Conservation (phyloP, 441 rosid genomes). For the Melastoma candidum region DNA sequence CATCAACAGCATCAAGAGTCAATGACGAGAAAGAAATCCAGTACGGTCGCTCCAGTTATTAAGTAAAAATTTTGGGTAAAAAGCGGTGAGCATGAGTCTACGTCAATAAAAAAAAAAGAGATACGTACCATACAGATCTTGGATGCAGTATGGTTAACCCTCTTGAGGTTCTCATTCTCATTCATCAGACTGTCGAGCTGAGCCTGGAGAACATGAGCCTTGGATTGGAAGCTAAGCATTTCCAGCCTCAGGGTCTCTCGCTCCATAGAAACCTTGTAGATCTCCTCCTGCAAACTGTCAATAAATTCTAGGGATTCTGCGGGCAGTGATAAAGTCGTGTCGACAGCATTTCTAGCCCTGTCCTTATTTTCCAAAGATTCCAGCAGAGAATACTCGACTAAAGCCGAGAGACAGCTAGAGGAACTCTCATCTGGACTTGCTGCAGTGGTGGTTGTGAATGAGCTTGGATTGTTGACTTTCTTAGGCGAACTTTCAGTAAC, state of each 20-base stretch:
- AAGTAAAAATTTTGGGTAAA: no score
- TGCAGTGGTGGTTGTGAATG: slow-evolving; percentile 62
- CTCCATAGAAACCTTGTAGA: slow-evolving; percentile 60
- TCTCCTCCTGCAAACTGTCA: slow-evolving; percentile 52
- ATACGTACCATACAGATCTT: no score
- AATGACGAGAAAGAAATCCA: no score
- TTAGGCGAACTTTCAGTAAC: slow-evolving; percentile 46
- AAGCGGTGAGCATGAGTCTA: no score
- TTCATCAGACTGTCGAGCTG: slow-evolving; percentile 44
- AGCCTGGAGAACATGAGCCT: slow-evolving; percentile 70
- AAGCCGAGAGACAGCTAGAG: slow-evolving; percentile 43
- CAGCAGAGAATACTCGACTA: slow-evolving; percentile 69
- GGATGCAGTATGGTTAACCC: slow-evolving; percentile 1
- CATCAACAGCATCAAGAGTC: no score
- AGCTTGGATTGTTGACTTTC: slow-evolving; percentile 50
- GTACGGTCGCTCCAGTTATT: no score
- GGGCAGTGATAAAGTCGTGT: slow-evolving; percentile 30
- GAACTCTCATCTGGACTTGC: slow-evolving; percentile 44
- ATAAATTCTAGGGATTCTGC: slow-evolving; percentile 42
- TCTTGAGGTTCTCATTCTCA: slow-evolving; percentile 72
- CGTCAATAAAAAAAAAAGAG: no score
- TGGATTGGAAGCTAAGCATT: slow-evolving; percentile 71
- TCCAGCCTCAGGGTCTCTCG: slow-evolving; percentile 69
- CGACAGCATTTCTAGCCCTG: slow-evolving; percentile 20
- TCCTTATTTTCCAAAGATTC: slow-evolving; percentile 42